Evolutionary conservation across 2,329 filamentous ascomycete genomes (phyloP).

Genomic region (Cordyceps militaris): DNA sequence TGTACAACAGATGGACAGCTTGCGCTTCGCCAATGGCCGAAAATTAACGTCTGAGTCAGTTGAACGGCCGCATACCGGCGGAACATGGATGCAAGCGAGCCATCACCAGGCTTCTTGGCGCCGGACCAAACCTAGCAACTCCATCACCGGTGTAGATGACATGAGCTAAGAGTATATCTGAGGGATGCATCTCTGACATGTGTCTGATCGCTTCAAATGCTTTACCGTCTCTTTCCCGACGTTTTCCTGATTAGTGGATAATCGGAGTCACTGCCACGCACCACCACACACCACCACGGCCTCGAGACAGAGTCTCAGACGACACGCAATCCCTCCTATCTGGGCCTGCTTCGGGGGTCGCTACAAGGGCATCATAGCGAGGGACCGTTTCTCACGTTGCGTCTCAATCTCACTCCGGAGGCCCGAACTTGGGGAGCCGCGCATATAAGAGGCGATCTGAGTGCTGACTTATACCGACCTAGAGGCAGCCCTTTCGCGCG

Average conservation of each 20-base stretch:
- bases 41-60: not conserved
- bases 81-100: not conserved
- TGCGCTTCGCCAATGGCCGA: not conserved
- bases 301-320: not conserved
- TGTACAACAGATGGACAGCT: not conserved
- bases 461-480: no score
- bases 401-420: no score
- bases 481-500: no score
- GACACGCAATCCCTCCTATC: not conserved
- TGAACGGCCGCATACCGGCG: not conserved
- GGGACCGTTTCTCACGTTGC: no score
- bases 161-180: not conserved
- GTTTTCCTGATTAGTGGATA: not conserved
- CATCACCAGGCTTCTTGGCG: not conserved
- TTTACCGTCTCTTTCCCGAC: not conserved
- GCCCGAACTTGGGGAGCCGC: no score
- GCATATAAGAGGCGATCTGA: no score
- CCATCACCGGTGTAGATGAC: not conserved
- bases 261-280: not conserved
- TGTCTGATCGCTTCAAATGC: not conserved
- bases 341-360: no score
- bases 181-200: not conserved
- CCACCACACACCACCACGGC: not conserved
- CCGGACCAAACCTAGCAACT: not conserved
- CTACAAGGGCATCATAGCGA: not conserved